phyloP scores from a whole-genome alignment of 1,284 basidiomycete species.

The Boletus austroedulis region DNA sequence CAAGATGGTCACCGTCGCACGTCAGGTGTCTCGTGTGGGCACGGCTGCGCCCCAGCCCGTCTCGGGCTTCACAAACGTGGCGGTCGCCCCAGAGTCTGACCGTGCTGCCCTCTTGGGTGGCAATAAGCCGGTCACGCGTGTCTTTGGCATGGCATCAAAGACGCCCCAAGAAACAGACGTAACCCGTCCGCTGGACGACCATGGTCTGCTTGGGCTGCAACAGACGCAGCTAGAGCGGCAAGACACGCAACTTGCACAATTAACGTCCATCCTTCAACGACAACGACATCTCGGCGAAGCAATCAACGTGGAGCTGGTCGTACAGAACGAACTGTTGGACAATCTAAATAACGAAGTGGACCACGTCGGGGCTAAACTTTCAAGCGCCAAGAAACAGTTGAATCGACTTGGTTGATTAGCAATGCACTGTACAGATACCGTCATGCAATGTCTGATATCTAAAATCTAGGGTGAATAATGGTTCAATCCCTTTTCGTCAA shows the following conservation, averaged over 20 bases:
- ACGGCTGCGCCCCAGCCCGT: conserved; percentile 19
- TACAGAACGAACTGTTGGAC: conserved; percentile 88
- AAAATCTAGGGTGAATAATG: conserved; percentile 12
- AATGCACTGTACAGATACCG: conserved; percentile 21
- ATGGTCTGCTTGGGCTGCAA: conserved; percentile 79
- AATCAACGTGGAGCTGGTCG: conserved; percentile 78
- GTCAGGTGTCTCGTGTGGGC: conserved; percentile 48
- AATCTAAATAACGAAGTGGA: conserved; percentile 75
- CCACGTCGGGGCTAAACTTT: conserved; percentile 71
- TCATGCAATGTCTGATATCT: conserved; percentile 1
- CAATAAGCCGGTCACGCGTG: conserved; percentile 58
- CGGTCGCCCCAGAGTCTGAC: conserved; percentile 54
- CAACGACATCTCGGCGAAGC: conserved; percentile 87
- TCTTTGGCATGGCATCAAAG: conserved; percentile 65
- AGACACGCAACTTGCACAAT: conserved; percentile 74
- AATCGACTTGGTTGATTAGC: conserved; percentile 59
- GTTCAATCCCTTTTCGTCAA: conserved; percentile 39
- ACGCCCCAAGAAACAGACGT: conserved; percentile 77
- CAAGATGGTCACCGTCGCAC: conserved; percentile 71
- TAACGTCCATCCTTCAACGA: conserved; percentile 80
- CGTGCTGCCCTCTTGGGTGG: conserved; percentile 57
- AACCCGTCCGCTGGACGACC: conserved; percentile 85
- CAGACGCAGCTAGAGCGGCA: conserved; percentile 79
- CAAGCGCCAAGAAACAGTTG: conserved; percentile 76
- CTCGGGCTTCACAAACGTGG: conserved; percentile 32